Evolutionary conservation across 768 basidiomycete genomes (phyloP).

Genomic region (Termitomyces titanicus): DNA sequence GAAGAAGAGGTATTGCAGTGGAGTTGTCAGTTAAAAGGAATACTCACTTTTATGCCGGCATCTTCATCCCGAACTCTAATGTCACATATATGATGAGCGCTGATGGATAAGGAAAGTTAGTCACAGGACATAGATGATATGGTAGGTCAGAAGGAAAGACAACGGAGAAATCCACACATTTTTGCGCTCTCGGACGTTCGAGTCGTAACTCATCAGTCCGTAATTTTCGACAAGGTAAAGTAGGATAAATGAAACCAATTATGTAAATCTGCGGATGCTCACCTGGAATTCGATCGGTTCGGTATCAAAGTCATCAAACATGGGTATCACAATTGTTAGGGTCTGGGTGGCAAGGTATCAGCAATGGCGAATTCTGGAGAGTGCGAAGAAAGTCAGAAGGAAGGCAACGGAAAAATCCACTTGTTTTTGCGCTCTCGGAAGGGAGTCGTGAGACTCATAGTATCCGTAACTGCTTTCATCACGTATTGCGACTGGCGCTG

Average conservation of each 20-base stretch:
- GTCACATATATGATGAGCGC: neutral
- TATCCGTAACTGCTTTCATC: constrained; percentile 30
- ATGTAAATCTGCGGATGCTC: neutral
- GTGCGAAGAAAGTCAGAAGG: constrained; percentile 37
- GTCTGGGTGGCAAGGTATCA: neutral
- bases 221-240: constrained; percentile 5
- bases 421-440: constrained; percentile 34
- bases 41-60: constrained; percentile 1
- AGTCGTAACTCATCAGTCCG: constrained; percentile 18
- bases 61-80: neutral
- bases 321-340: neutral
- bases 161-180: constrained; percentile 51
- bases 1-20: neutral
- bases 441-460: constrained; percentile 24
- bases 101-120: neutral
- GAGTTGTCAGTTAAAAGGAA: neutral
- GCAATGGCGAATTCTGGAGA: neutral
- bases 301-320: neutral
- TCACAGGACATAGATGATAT: neutral
- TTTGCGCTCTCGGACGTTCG: constrained; percentile 16
- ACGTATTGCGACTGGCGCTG: neutral
- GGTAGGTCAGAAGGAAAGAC: constrained; percentile 43
- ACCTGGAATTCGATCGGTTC: neutral
- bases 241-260: neutral
- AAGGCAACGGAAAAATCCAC: constrained; percentile 59